Evolutionary conservation across 495 filamentous ascomycete genomes (phyloP), one percentile per base, ranked within the genome.

Genomic region (Hyaloscypha finlandica): DNA sequence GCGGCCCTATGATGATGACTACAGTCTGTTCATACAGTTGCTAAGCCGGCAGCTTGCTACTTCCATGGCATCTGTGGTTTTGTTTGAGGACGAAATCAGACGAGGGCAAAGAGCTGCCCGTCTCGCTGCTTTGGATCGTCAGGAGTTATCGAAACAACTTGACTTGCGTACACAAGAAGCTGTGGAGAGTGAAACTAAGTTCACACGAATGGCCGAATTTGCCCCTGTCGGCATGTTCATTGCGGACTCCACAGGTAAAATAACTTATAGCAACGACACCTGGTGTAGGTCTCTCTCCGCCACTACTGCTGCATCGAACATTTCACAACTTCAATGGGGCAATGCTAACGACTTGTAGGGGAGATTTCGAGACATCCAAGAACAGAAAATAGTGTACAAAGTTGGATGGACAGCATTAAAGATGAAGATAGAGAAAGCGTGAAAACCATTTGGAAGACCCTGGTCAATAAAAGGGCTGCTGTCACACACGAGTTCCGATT

Each of bases 181-280:
- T 3, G 80, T 84, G 25, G 88, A 91, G 71, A 88, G 83, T 67
- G 89, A 92, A 73, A 85, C 86, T n/a, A 86, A 84, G 61, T 92
- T 92, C 72, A 90, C 88, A 4, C 78, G 87, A 32, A 90, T 92
- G 88, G 87, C 89, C 8, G 89, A 90, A 73, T 89, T 90, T 67
- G 85, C 87, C 5, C 89, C 88, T 8, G 88, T 89, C 0, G 89
- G 89, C 9, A 84, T 92, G 77, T 90, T 92, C 72, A 91, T 91
- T 70, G 88, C 88, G 53, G 81, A 90, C 71, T 79, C 83, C 2
- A 64, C 75, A 33, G 89, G 89, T 0, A 76, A 80, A 35, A 86
- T 91, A 63, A 87, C 81, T n/a, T 91, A 88, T 72, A 88, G 85
- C 68, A 92, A 92, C 73, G 87, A 90, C 55, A 88, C 85, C 69